Evolutionary conservation across 1,139 yeast genomes (phyloP), one percentile per base, ranked within the genome.

Genomic region (Blastobotrys illinoisensis): DNA sequence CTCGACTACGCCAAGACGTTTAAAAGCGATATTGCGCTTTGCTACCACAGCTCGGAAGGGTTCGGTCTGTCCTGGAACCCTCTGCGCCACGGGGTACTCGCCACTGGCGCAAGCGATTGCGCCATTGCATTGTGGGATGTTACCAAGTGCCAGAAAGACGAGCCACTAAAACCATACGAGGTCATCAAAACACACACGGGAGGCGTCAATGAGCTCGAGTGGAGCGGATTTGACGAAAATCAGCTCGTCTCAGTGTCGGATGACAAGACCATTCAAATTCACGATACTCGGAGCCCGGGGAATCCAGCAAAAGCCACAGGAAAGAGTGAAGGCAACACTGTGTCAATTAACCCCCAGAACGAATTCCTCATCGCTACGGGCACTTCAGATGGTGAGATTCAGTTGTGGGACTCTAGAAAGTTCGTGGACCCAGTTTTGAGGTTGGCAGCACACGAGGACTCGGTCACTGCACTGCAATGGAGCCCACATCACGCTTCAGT

Each of bases 221-320:
- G 83, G 79, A 83, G 80, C 60, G 69, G 71, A 46, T 63, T 66
- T 50, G 69, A 76, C 51, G 69, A 75, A 20, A 70, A 75, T 2
- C 62, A 86, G 23, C 82, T 88, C 67, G 95, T 85, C 0, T 81
- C 90, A 2, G 91, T 81, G 5, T 78, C 89, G 6, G 95, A 88
- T 66, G 95, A 86, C 65, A 79, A 79, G 55, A 75, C 81, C 2
- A 74, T 90, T 36, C 82, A 81, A 52, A 72, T 90, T 46, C 85
- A 81, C 63, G 97, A 90, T 66, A 69, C 80, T 20, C 79, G 95
- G 64, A 32, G 44, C 14, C 43, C 43, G 32, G 51, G 47, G 24
- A 51, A 51, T 20, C 40, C 40, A 2, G 11, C 11, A 6, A 63
- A 64, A 19, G 44, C 44, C 14, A n/a, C 57, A 4, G 40, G 40